A percentile compares a stretch with the other conserved stretches of the same genome.
These are phyloP conservation scores for Saccharomycopsis hybrid DNA, from an alignment of 1,139 yeast species.

Conservation along the genomic window DNA sequence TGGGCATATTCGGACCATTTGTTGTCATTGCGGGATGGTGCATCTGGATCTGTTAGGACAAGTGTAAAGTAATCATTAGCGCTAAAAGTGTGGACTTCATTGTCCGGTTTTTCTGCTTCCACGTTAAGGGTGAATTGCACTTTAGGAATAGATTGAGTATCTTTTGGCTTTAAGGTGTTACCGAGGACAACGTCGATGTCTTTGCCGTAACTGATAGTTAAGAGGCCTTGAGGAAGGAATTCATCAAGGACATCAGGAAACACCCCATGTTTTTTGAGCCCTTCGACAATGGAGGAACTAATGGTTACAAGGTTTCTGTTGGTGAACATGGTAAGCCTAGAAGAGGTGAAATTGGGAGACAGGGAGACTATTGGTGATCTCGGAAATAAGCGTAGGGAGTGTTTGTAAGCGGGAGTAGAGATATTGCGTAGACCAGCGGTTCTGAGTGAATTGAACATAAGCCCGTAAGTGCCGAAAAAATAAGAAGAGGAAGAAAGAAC, in stretches of 20 bases:
- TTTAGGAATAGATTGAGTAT: constrained; percentile 59
- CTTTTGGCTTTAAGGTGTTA: constrained; percentile 56
- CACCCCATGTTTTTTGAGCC: constrained; percentile 27
- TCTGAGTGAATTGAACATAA: too few relatives aligned
- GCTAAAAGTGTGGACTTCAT: constrained; percentile 7
- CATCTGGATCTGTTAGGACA: constrained; percentile 89
- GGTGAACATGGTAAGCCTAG: constrained; percentile 9
- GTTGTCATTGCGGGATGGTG: constrained; percentile 75
- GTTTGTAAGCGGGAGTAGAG: too few relatives aligned
- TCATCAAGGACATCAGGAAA: constrained; percentile 28
- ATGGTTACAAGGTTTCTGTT: constrained; percentile 24
- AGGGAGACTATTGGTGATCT: too few relatives aligned
- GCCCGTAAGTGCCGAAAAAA: too few relatives aligned
- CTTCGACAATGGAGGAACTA: constrained; percentile 26
- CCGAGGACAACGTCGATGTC: constrained; percentile 73
- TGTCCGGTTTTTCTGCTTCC: constrained; percentile 7
- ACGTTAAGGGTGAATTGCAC: constrained; percentile 58
- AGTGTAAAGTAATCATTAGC: constrained; percentile 53
- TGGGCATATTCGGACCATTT: constrained; percentile 89
- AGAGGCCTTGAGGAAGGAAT: constrained; percentile 28
- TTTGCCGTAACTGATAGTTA: constrained; percentile 42
- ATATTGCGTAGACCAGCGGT: too few relatives aligned
- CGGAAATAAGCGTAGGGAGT: too few relatives aligned
- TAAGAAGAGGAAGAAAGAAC: too few relatives aligned
- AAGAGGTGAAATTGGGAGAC: too few relatives aligned